phyloP scores from a whole-genome alignment of 2,329 filamentous ascomycete genomes.

The Cryphonectria nitschkei region DNA sequence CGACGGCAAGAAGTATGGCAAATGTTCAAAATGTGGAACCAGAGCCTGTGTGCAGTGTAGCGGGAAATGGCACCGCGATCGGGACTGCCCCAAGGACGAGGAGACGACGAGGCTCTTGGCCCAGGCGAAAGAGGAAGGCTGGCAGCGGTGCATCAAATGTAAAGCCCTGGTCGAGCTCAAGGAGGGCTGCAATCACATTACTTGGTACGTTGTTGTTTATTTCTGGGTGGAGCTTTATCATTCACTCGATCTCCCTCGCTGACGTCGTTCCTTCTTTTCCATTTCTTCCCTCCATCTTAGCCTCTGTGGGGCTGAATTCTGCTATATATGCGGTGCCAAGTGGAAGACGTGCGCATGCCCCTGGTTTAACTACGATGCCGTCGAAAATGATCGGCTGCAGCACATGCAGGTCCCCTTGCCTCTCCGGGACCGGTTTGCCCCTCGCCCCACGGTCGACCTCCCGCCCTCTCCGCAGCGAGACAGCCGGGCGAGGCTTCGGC shows the following conservation, averaged over 20 bases:
- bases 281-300: constrained; percentile 39
- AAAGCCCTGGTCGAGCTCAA: constrained; percentile 75
- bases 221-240: neutral
- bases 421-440: constrained; percentile 31
- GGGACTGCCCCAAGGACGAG: constrained; percentile 73
- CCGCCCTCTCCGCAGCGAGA: constrained; percentile 39
- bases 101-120: constrained; percentile 66
- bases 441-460: constrained; percentile 20
- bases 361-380: constrained; percentile 70
- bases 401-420: constrained; percentile 54
- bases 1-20: constrained; percentile 66
- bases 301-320: constrained; percentile 82
- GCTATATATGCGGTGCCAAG: constrained; percentile 79
- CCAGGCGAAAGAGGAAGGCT: constrained; percentile 68
- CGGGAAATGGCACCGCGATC: constrained; percentile 70
- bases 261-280: neutral
- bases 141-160: constrained; percentile 78
- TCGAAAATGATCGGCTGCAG: constrained; percentile 58
- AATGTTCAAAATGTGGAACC: constrained; percentile 71
- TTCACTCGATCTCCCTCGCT: neutral
- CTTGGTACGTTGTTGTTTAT: constrained; percentile 62
- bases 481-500: constrained; percentile 36
- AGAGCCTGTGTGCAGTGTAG: constrained; percentile 78
- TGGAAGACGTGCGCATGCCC: constrained; percentile 87
- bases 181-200: constrained; percentile 88